Percentiles rank a stretch among this genome's conserved stretches.
Evolutionary conservation across 2,329 filamentous ascomycete species (phyloP).

Genomic region (Drechslerella stenobrocha): DNA sequence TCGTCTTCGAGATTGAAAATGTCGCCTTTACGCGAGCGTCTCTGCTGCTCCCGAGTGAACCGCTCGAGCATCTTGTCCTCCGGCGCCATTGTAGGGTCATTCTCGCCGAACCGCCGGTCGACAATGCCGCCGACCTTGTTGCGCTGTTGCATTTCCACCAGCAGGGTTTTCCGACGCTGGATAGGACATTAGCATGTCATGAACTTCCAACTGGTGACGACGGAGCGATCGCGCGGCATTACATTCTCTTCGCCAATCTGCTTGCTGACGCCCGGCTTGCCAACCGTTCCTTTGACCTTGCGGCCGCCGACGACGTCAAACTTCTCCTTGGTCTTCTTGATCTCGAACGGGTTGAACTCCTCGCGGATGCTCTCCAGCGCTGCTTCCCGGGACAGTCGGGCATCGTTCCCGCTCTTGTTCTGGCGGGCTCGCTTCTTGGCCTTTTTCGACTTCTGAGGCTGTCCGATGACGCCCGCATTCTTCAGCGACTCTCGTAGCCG

Average conservation of each 20-base stretch:
- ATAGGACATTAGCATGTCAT: constrained; percentile 28
- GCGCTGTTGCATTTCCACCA: constrained; percentile 85
- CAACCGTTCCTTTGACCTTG: constrained; percentile 60
- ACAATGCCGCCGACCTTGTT: constrained; percentile 91
- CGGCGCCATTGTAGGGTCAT: constrained; percentile 88
- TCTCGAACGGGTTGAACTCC: constrained; percentile 96
- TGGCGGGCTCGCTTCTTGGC: constrained; percentile 64
- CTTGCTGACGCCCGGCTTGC: constrained; percentile 80
- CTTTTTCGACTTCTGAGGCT: constrained; percentile 93
- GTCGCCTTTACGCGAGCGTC: constrained; percentile 59
- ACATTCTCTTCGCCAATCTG: constrained; percentile 83
- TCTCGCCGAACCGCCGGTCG: constrained; percentile 92
- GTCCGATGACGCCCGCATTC: constrained; percentile 85
- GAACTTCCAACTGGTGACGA: not conserved
- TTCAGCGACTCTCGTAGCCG: constrained; percentile 87
- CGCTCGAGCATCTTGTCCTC: constrained; percentile 90
- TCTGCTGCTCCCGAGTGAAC: constrained; percentile 83
- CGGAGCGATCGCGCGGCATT: constrained; percentile 52
- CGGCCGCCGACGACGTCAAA: constrained; percentile 55
- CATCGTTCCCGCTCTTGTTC: constrained; percentile 61
- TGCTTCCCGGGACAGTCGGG: constrained; percentile 73
- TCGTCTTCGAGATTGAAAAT: constrained; percentile 93
- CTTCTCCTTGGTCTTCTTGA: constrained; percentile 62
- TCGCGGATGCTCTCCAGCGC: constrained; percentile 86
- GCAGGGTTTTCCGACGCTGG: constrained; percentile 74